A percentile compares a stretch with the other conserved stretches of the same genome.
Conservation (phyloP, 2,329 filamentous ascomycete genomes). For the Aspergillus unguis region DNA sequence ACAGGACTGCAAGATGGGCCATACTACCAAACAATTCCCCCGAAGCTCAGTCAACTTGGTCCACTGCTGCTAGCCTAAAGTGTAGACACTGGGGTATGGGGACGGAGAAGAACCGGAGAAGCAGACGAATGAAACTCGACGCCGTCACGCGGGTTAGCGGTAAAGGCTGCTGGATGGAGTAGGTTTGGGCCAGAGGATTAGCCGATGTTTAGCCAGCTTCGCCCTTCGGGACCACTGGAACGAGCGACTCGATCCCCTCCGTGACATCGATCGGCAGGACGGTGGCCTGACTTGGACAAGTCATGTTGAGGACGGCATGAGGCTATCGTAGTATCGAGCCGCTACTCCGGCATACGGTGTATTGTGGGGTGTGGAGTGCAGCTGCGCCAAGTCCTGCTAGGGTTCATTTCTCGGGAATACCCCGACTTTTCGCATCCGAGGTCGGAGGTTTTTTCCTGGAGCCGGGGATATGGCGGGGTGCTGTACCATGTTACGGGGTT, state of each 20-base stretch:
- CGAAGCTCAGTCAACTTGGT: background rate
- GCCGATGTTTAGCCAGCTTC: background rate
- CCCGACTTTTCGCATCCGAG: background rate
- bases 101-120: background rate
- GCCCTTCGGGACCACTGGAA: background rate
- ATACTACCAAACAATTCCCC: background rate
- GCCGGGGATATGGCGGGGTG: background rate
- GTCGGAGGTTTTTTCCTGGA: background rate
- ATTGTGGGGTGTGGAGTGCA: slow-evolving; percentile 1
- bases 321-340: background rate
- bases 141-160: background rate
- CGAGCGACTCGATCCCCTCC: background rate
- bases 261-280: background rate
- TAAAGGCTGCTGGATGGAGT: background rate
- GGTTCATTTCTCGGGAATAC: background rate
- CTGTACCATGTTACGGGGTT: no score
- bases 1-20: background rate
- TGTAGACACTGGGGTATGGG: background rate
- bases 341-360: background rate
- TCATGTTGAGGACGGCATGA: background rate
- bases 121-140: background rate
- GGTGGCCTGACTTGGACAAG: background rate
- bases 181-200: background rate
- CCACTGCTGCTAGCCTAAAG: background rate
- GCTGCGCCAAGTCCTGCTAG: background rate